Base-by-base conservation (phyloP, 305 asterid species). In the Plantago lanceolata region DNA sequence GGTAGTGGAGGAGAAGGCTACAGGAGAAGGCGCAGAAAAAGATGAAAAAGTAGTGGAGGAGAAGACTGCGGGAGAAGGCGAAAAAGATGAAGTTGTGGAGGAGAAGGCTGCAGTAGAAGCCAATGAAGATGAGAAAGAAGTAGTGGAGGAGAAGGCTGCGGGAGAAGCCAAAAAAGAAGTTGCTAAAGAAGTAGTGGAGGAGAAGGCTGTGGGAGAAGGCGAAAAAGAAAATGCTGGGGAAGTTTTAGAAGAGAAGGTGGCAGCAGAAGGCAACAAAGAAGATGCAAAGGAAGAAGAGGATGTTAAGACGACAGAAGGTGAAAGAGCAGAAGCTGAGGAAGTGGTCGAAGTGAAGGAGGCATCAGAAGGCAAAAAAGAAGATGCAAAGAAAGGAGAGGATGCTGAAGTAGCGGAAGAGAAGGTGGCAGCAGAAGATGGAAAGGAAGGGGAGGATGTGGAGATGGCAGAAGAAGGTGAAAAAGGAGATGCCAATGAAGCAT, bases 401-500 rank as follows among this genome's bases (percentile, higher is more conserved):
- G 57, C 77, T 66, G 64, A 45, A 5, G 78, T 74, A 68, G 78
- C 28, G 18, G 54, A 53, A 65, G 79, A 49, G 68, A 66, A 66
- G 57, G 58, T 61, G 28, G 65, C 72, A 1, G 81, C 81, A 70
- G 40, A n/a, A 13, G 19, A 13, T 3, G 47, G 48, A 19, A 59
- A 70, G 44, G 70, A 65, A 57, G 70, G 45, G 24, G 76, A 71
- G 17, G 66, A 50, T 61, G 65, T 56, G 11, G 52, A 70, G 31
- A 65, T 52, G 31, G 64, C 55, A 28, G 53, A 63, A 28, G 53
- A 63, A 17, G 56, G 20, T 9, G 56, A 51, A 19, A 51, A 51
- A 55, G 21, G 16, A 33, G 59, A 14, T 9, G 60, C 16, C 16
- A 40, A 53, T 48, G 55, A 64, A 33, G 64, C 4, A 3, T 51